These are phyloP conservation scores for Phyllosticta ampelicida DNA, from an alignment of 2,329 filamentous ascomycete genomes.

Conservation along the genomic window DNA sequence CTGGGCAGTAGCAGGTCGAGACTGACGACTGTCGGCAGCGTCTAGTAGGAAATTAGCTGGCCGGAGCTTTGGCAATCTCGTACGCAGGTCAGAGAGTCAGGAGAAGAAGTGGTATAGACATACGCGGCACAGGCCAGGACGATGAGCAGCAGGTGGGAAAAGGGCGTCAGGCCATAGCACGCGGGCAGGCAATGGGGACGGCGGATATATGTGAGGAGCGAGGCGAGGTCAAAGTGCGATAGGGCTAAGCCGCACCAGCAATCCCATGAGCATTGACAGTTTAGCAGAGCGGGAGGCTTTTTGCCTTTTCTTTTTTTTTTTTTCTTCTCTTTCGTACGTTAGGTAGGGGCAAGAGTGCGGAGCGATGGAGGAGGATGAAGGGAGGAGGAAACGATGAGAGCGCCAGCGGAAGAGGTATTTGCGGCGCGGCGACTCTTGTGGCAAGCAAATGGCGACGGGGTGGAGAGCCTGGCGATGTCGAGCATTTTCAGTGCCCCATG, in stretches of 20 bases:
- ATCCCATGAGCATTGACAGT: not conserved
- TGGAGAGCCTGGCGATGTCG: not conserved
- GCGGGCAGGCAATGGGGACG: constrained; percentile 13
- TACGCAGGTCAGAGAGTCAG: constrained; percentile 14
- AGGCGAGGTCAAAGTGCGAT: constrained; percentile 8
- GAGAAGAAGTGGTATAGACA: constrained; percentile 11
- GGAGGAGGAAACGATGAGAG: not conserved
- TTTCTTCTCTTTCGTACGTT: not conserved
- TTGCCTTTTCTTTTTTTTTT: not conserved
- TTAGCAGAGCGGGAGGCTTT: not conserved
- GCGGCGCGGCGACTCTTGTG: constrained; percentile 16
- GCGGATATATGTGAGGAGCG: constrained; percentile 12
- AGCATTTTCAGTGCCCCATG: constrained; percentile 7
- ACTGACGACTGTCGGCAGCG: constrained; percentile 11
- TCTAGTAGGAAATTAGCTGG: constrained; percentile 8
- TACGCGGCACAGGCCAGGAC: not conserved
- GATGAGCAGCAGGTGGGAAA: not conserved
- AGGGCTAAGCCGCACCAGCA: constrained; percentile 2
- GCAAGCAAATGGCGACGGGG: constrained; percentile 6
- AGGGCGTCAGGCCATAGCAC: constrained; percentile 8
- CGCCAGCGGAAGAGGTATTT: constrained; percentile 13
- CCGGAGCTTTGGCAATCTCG: constrained; percentile 7
- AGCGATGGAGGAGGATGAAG: not conserved
- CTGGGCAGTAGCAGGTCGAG: constrained; percentile 16
- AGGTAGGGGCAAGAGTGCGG: not conserved